These are phyloP conservation scores for Apiospora arundinis DNA, from an alignment of 2,329 filamentous ascomycete species.

Conservation along the genomic window DNA sequence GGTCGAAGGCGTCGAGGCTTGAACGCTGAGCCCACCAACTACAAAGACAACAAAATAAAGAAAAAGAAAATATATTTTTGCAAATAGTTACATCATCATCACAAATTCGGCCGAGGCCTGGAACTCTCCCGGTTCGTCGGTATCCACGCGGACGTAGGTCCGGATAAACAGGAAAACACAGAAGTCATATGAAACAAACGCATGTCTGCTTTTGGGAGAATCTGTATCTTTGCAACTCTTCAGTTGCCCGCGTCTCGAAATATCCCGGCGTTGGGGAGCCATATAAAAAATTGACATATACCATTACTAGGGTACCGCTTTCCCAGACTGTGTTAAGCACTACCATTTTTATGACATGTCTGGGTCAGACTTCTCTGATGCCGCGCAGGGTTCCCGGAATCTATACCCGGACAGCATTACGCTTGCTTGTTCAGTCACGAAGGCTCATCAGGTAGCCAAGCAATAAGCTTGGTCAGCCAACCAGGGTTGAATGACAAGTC, in stretches of 20 bases:
- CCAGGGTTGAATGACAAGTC: background rate
- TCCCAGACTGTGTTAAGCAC: background rate
- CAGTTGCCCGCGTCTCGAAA: background rate
- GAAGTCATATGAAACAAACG: background rate
- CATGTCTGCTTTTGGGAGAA: background rate
- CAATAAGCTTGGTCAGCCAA: background rate
- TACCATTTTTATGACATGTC: background rate
- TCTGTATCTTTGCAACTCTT: background rate
- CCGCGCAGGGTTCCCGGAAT: background rate
- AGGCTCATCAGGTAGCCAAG: background rate
- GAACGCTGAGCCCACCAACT: too few species aligned
- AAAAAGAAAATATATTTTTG: background rate
- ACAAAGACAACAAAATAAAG: background rate
- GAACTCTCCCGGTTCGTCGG: background rate
- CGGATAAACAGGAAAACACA: background rate
- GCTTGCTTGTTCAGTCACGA: too few species aligned
- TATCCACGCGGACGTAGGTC: background rate
- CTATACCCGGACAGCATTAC: too few species aligned
- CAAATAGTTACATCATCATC: background rate
- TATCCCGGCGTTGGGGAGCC: background rate
- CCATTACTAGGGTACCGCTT: background rate
- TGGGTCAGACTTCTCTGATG: background rate
- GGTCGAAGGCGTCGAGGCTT: constrained; percentile 39
- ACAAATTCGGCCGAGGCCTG: background rate
- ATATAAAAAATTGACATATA: background rate